phyloP scores from a whole-genome alignment of 2,329 filamentous ascomycete species.

The Dactylellina cionopaga region DNA sequence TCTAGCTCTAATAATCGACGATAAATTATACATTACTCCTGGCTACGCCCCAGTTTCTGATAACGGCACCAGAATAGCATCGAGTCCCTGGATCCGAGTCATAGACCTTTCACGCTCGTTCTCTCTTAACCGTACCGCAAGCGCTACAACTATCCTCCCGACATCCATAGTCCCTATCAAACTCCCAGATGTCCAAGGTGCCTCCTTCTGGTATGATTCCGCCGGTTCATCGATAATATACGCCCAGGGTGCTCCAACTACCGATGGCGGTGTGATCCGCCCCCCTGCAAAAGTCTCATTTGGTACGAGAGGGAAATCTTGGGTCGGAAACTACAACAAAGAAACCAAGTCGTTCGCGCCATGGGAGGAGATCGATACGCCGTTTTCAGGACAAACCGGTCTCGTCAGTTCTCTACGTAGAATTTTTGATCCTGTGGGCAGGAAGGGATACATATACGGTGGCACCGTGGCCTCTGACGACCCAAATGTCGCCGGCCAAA shows the following conservation, averaged over 20 bases:
- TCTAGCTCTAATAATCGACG: slow-evolving; percentile 12
- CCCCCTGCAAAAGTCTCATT: slow-evolving; percentile 12
- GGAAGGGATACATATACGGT: slow-evolving; percentile 38
- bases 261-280: slow-evolving; percentile 33
- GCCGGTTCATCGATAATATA: slow-evolving; percentile 10
- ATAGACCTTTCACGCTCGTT: slow-evolving; percentile 27
- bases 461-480: slow-evolving; percentile 6
- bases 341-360: background rate
- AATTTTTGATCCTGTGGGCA: slow-evolving; percentile 8
- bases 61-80: slow-evolving; percentile 28
- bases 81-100: slow-evolving; percentile 24
- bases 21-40: slow-evolving; percentile 25
- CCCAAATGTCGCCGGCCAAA: background rate
- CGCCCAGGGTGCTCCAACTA: slow-evolving; percentile 13
- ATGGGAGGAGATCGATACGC: slow-evolving; percentile 30
- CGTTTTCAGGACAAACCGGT: slow-evolving; percentile 24
- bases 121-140: slow-evolving; percentile 21
- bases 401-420: slow-evolving; percentile 1
- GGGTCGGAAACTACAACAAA: slow-evolving; percentile 14
- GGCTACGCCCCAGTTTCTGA: slow-evolving; percentile 31
- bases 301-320: slow-evolving; percentile 18
- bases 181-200: slow-evolving; percentile 30
- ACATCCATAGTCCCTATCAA: slow-evolving; percentile 24
- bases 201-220: slow-evolving; percentile 30
- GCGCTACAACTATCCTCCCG: slow-evolving; percentile 23